Evolutionary conservation across 2,329 filamentous ascomycete species (phyloP).

Genomic region (Exophiala xenobiotica): DNA sequence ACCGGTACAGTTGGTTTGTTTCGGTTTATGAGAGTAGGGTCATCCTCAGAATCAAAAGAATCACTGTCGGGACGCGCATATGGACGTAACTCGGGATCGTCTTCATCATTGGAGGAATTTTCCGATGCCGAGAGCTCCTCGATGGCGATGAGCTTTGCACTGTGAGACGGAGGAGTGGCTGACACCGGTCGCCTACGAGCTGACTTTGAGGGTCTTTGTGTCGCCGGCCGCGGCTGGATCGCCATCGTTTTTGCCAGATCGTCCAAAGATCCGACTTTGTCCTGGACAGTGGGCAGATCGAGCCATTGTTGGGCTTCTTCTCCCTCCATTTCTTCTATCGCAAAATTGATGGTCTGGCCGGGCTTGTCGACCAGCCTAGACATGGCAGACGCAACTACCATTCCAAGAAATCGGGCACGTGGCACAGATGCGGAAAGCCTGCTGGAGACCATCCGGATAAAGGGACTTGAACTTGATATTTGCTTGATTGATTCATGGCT

Average conservation of each 20-base stretch:
- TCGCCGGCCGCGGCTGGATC: too few relatives aligned
- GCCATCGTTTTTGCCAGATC: slow-evolving; percentile 24
- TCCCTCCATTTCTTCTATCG: slow-evolving; percentile 73
- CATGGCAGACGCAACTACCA: slow-evolving; percentile 76
- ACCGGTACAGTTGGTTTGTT: slow-evolving; percentile 83
- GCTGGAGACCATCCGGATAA: slow-evolving; percentile 80
- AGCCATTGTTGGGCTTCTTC: slow-evolving; percentile 76
- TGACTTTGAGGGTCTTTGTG: neutral
- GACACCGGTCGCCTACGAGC: slow-evolving; percentile 5
- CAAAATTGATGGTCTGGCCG: slow-evolving; percentile 75
- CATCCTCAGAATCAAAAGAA: slow-evolving; percentile 86
- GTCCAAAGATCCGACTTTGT: slow-evolving; percentile 56
- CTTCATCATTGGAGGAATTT: slow-evolving; percentile 45
- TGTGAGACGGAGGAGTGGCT: slow-evolving; percentile 22
- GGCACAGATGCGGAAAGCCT: slow-evolving; percentile 74
- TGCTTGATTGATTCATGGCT: slow-evolving; percentile 66
- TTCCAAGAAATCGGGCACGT: slow-evolving; percentile 77
- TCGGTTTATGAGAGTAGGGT: slow-evolving; percentile 79
- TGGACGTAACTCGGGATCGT: slow-evolving; percentile 67
- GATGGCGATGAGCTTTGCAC: slow-evolving; percentile 52
- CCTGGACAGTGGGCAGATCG: slow-evolving; percentile 60
- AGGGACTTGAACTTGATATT: slow-evolving; percentile 68
- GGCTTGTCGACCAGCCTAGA: slow-evolving; percentile 64
- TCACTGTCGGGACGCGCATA: slow-evolving; percentile 89
- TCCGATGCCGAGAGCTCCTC: slow-evolving; percentile 64